Evolutionary conservation across 495 filamentous ascomycete genomes (phyloP).

Genomic region (Apodospora peruviana): DNA sequence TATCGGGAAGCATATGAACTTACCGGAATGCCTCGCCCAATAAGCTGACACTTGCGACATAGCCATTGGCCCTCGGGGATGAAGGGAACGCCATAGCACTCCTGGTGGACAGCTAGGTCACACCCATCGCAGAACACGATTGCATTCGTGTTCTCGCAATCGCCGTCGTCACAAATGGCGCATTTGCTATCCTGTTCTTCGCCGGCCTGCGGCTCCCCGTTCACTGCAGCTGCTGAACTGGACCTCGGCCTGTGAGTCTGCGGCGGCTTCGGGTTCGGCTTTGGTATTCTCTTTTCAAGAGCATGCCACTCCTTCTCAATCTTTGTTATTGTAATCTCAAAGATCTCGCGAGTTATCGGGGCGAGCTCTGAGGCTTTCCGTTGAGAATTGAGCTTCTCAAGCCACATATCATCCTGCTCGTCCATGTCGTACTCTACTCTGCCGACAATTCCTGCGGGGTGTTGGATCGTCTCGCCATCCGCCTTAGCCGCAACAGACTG

Average conservation of each 20-base stretch:
- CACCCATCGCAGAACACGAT: conserved; percentile 99
- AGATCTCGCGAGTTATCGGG: conserved; percentile 82
- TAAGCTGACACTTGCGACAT: conserved; percentile 92
- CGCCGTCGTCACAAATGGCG: conserved; percentile 95
- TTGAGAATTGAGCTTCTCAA: conserved; percentile 74
- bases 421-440: conserved; percentile 99
- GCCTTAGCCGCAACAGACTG: conserved; percentile 48
- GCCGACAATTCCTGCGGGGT: conserved; percentile 46
- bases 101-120: conserved; percentile 95
- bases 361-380: conserved; percentile 67
- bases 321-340: conserved; percentile 96
- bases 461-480: conserved; percentile 52
- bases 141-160: conserved; percentile 99
- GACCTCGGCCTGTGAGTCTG: conserved; percentile 86
- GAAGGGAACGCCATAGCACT: conserved; percentile 98
- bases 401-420: conserved; percentile 96
- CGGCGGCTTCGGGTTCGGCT: conserved; percentile 90
- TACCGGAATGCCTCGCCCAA: conserved; percentile 82
- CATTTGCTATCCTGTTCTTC: conserved; percentile 98
- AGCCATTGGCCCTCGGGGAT: conserved; percentile 99
- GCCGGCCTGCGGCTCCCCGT: conserved; percentile 78
- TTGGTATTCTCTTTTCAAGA: conserved; percentile 92
- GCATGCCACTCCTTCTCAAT: conserved; percentile 99
- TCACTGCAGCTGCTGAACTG: conserved; percentile 86
- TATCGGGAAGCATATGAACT: conserved; percentile 10